A percentile compares a stretch with the other conserved stretches of the same genome.
phyloP scores from a whole-genome alignment of 768 basidiomycete genomes.

The Tephrocybe rancida region DNA sequence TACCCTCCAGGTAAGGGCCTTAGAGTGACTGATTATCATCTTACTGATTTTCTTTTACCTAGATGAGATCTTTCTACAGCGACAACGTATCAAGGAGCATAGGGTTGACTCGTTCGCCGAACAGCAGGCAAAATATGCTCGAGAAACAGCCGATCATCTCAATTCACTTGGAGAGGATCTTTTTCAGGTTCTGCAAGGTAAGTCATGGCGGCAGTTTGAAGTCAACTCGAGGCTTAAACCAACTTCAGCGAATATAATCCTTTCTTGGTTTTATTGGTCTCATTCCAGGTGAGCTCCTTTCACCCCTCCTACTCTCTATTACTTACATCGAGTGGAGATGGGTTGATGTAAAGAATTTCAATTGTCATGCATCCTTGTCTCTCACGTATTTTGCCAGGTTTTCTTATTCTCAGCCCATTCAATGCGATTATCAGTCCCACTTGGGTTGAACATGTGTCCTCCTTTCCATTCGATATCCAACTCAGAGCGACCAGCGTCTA shows the following conservation, averaged over 20 bases:
- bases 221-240: not conserved
- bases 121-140: conserved; percentile 59
- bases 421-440: conserved; percentile 60
- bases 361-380: not conserved
- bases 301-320: not conserved
- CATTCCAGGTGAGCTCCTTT: conserved; percentile 58
- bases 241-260: conserved; percentile 55
- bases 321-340: conserved; percentile 46
- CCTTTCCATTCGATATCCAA: conserved; percentile 70
- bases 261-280: conserved; percentile 76
- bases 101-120: conserved; percentile 66
- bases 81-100: conserved; percentile 43
- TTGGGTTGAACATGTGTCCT: conserved; percentile 69
- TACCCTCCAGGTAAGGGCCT: conserved; percentile 47
- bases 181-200: conserved; percentile 67
- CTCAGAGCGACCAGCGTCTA: conserved; percentile 54
- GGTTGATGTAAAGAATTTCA: conserved; percentile 57
- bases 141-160: conserved; percentile 47
- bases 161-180: conserved; percentile 55
- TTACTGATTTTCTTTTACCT: not conserved
- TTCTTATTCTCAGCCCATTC: conserved; percentile 60
- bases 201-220: conserved; percentile 1
- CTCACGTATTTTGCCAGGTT: conserved; percentile 41
- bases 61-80: conserved; percentile 60
- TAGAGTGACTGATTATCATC: conserved; percentile 1